Percentiles rank a stretch among this genome's conserved stretches.
Evolutionary conservation across 202 grass and related monocot genomes (phyloP).

Genomic region (Cymbopogon flexuosus): DNA sequence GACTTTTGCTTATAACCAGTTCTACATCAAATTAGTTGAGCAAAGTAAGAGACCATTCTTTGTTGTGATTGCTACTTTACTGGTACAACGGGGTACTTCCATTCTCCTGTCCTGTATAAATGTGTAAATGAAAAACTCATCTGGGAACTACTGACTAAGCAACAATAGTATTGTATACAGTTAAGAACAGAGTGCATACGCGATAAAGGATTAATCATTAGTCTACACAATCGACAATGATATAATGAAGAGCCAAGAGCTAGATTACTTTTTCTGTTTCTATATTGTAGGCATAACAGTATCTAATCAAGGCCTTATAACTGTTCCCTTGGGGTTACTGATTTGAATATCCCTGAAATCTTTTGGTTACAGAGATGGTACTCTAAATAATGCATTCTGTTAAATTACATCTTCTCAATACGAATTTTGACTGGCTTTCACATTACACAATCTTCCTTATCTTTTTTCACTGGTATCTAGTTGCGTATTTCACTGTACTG

Average conservation of each 20-base stretch:
- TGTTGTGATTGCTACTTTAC: not conserved
- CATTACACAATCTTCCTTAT: not conserved
- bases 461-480: not conserved
- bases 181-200: not conserved
- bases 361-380: not conserved
- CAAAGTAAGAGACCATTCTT: conserved; percentile 21
- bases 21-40: not conserved
- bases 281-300: not conserved
- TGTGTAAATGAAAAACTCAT: not conserved
- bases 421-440: not conserved
- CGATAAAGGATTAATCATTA: not conserved
- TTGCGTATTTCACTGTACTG: not conserved
- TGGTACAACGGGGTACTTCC: conserved; percentile 14
- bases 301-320: not conserved
- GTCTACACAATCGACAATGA: not conserved
- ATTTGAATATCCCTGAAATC: not conserved
- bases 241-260: not conserved
- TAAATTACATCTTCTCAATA: not conserved
- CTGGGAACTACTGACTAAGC: not conserved
- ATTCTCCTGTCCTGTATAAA: not conserved
- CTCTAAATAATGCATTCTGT: not conserved
- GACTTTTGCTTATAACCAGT: not conserved
- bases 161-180: not conserved
- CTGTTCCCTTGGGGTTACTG: not conserved
- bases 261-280: not conserved